These are phyloP conservation scores for Gnomoniopsis sp. DNA, from an alignment of 2,329 filamentous ascomycete genomes.

Conservation along the genomic window DNA sequence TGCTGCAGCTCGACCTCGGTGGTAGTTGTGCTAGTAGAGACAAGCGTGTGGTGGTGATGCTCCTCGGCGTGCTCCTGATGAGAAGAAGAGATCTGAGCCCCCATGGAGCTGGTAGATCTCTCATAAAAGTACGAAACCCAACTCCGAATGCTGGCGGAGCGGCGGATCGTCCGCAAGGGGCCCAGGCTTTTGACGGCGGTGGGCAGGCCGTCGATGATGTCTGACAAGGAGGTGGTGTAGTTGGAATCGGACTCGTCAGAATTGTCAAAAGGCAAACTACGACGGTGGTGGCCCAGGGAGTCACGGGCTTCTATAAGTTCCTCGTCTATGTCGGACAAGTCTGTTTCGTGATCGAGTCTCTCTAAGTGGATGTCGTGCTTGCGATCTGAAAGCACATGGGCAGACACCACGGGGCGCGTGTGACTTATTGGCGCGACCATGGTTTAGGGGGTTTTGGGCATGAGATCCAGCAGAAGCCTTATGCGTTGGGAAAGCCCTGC, in stretches of 20 bases:
- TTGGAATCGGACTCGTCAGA: background rate
- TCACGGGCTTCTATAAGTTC: background rate
- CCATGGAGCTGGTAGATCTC: constrained; percentile 6
- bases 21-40: constrained; percentile 1
- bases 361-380: background rate
- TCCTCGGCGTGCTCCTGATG: background rate
- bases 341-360: background rate
- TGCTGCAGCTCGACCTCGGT: constrained; percentile 9
- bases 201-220: constrained; percentile 12
- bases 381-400: background rate
- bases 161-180: constrained; percentile 11
- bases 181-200: constrained; percentile 14
- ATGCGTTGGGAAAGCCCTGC: background rate
- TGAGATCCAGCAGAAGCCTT: background rate
- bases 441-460: no score
- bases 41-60: background rate
- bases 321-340: background rate
- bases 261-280: constrained; percentile 3
- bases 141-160: constrained; percentile 15
- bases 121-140: constrained; percentile 13
- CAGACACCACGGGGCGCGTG: background rate
- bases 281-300: background rate
- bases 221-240: background rate
- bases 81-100: background rate
- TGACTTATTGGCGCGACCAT: background rate